Conservation (phyloP, 768 basidiomycete genomes). For the Paxillus ammoniavirescens region DNA sequence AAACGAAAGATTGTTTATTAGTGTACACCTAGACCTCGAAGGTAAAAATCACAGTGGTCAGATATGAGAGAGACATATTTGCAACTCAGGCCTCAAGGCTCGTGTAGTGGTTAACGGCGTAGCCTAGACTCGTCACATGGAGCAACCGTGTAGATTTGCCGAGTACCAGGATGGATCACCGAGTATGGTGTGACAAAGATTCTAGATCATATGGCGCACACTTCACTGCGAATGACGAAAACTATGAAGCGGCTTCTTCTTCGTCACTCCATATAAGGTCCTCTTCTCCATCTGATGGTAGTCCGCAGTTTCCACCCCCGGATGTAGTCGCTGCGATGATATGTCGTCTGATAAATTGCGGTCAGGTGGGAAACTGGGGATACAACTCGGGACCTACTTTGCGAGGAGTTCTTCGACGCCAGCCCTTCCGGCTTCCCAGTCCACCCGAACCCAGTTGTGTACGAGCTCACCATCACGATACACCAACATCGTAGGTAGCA, state of each 20-base stretch:
- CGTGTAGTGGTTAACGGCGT: too few relatives aligned
- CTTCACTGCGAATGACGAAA: not conserved
- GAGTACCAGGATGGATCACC: too few relatives aligned
- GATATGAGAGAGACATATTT: too few relatives aligned
- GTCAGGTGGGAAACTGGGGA: not conserved
- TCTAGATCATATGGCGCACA: not conserved
- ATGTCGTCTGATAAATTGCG: slow-evolving; percentile 20
- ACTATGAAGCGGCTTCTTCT: slow-evolving; percentile 31
- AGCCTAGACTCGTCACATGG: too few relatives aligned
- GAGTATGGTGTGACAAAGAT: too few relatives aligned
- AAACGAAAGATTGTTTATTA: too few relatives aligned
- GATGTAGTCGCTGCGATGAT: slow-evolving; percentile 14
- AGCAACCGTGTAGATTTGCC: too few relatives aligned
- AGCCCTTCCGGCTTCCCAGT: slow-evolving; percentile 76
- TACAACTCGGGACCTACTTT: slow-evolving; percentile 38
- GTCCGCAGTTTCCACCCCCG: slow-evolving; percentile 43
- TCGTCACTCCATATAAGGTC: slow-evolving; percentile 55
- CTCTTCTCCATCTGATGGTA: slow-evolving; percentile 50
- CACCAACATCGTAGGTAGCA: slow-evolving; percentile 76
- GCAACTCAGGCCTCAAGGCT: not conserved
- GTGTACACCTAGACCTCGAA: too few relatives aligned
- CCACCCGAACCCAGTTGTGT: slow-evolving; percentile 86
- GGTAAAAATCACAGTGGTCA: too few relatives aligned
- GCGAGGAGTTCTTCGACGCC: slow-evolving; percentile 68
- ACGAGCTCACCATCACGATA: slow-evolving; percentile 81